Conservation (phyloP, 2,329 filamentous ascomycete genomes). For the Sporothrix schenckii region DNA sequence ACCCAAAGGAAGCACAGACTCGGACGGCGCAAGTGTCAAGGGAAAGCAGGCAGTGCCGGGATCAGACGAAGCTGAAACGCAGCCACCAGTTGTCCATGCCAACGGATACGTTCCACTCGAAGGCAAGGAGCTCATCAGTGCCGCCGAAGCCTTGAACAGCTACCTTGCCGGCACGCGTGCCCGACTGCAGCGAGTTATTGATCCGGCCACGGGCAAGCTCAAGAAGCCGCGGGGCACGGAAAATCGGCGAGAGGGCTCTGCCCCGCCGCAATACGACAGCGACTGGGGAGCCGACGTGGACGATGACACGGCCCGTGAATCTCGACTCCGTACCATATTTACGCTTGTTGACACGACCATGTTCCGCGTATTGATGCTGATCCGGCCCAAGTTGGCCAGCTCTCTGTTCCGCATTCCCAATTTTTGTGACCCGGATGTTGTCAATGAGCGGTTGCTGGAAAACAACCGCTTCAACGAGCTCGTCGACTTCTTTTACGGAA, state of each 20-base stretch:
- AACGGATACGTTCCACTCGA: constrained; percentile 52
- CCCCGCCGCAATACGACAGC: constrained; percentile 47
- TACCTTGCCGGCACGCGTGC: constrained; percentile 86
- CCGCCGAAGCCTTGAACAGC: constrained; percentile 79
- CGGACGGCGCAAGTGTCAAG: constrained; percentile 59
- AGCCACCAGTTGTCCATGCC: neutral
- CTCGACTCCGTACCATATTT: constrained; percentile 74
- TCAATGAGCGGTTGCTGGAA: constrained; percentile 89
- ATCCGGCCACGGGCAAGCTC: constrained; percentile 65
- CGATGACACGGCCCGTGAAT: constrained; percentile 60
- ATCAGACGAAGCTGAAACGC: neutral
- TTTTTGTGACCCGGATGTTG: constrained; percentile 93
- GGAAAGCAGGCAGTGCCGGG: constrained; percentile 52
- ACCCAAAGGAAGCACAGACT: constrained; percentile 54
- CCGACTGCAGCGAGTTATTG: constrained; percentile 63
- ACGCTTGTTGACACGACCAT: constrained; percentile 89
- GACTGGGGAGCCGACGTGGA: neutral
- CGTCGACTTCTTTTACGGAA: constrained; percentile 97
- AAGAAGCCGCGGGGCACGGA: constrained; percentile 43
- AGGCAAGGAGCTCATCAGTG: constrained; percentile 80
- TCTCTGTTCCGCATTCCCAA: constrained; percentile 94
- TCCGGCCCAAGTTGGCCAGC: constrained; percentile 78
- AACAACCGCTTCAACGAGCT: constrained; percentile 87
- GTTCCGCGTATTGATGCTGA: constrained; percentile 94
- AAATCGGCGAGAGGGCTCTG: neutral